phyloP scores from a whole-genome alignment of 768 basidiomycete species.

The Lactarius akahatsu region DNA sequence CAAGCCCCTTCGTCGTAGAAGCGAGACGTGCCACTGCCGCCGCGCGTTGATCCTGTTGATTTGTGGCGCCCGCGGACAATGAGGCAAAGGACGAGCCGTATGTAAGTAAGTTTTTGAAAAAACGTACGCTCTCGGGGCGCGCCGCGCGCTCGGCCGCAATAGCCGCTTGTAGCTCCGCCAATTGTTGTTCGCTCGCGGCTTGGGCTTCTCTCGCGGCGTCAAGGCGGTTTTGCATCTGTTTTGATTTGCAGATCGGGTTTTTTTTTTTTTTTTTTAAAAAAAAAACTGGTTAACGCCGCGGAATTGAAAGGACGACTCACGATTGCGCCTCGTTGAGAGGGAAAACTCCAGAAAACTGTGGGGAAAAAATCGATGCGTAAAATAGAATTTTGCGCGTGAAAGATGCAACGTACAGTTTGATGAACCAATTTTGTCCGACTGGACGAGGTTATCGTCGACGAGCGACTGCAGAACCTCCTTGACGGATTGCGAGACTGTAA shows the following conservation, averaged over 20 bases:
- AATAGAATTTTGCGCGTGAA: constrained; percentile 17
- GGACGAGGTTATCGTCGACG: constrained; percentile 83
- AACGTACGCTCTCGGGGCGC: constrained; percentile 57
- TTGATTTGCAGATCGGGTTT: no score
- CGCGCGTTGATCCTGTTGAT: constrained; percentile 54
- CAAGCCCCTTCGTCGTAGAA: constrained; percentile 48
- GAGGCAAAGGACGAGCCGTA: not conserved
- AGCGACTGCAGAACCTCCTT: constrained; percentile 90
- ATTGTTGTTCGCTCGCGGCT: constrained; percentile 44
- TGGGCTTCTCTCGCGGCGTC: constrained; percentile 49
- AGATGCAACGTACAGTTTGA: constrained; percentile 72
- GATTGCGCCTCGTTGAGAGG: constrained; percentile 79
- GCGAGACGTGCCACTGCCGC: constrained; percentile 51
- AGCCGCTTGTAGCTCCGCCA: constrained; percentile 47
- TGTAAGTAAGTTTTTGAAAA: not conserved
- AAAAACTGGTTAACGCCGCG: not conserved
- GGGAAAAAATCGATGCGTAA: constrained; percentile 29
- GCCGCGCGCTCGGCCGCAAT: constrained; percentile 53
- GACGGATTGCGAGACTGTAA: constrained; percentile 79
- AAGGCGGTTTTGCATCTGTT: constrained; percentile 58
- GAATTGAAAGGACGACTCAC: constrained; percentile 41
- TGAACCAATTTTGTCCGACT: constrained; percentile 90
- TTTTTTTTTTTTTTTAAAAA: no score
- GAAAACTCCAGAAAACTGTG: constrained; percentile 94
- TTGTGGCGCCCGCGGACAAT: not conserved